Conservation (phyloP, 2,329 filamentous ascomycete species). For the Zalaria sp. region DNA sequence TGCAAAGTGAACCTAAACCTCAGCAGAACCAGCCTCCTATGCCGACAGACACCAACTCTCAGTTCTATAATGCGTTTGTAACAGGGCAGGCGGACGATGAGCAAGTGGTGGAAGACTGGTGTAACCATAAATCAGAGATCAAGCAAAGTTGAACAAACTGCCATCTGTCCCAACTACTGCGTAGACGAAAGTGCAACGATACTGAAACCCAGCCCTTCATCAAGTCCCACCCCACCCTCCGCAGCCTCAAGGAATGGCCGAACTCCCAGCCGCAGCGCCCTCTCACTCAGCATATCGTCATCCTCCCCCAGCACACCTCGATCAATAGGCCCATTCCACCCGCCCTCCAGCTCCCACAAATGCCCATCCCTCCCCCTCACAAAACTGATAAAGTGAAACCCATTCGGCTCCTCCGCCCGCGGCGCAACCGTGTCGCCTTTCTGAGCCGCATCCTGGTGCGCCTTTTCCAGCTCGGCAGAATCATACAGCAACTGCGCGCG, state of each 20-base stretch:
- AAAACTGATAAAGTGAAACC: constrained; percentile 33
- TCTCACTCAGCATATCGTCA: constrained; percentile 30
- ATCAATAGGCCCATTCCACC: constrained; percentile 30
- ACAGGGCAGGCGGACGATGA: too few species aligned
- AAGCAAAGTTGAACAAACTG: too few species aligned
- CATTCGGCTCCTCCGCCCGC: constrained; percentile 13
- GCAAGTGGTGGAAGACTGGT: too few species aligned
- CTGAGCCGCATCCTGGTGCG: constrained; percentile 27
- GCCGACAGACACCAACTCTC: too few species aligned
- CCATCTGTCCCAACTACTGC: neutral
- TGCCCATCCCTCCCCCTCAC: constrained; percentile 31
- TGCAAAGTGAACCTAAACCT: neutral
- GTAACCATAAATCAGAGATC: too few species aligned
- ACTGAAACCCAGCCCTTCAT: neutral
- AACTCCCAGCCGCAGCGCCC: constrained; percentile 26
- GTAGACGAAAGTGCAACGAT: neutral
- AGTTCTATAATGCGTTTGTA: too few species aligned
- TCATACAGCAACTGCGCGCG: constrained; percentile 40
- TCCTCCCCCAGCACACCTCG: constrained; percentile 23
- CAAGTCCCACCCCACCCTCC: neutral
- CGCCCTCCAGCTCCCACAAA: constrained; percentile 33
- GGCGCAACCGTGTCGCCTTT: constrained; percentile 26
- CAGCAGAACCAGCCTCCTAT: too few species aligned
- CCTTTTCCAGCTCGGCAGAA: constrained; percentile 27
- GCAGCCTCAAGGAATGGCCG: constrained; percentile 6